Conservation (phyloP, 768 basidiomycete genomes). For the Podaxis pistillaris region DNA sequence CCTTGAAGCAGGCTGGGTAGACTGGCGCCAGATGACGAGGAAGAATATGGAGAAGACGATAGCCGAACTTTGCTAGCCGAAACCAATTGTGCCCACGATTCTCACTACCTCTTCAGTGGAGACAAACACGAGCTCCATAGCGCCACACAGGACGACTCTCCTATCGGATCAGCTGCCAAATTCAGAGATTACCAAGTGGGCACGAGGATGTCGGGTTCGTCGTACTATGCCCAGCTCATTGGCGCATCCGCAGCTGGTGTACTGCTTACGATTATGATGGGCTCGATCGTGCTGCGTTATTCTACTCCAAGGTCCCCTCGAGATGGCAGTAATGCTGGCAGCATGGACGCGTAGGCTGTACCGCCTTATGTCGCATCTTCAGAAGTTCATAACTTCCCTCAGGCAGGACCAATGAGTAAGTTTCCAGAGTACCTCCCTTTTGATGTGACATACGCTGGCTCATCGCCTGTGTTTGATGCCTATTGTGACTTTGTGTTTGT, state of each 20-base stretch:
- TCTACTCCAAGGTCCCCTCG: not conserved
- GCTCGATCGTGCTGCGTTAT: not conserved
- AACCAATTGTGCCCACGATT: not conserved
- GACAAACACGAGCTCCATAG: not conserved
- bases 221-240: slow-evolving; percentile 6
- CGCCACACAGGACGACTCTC: not conserved
- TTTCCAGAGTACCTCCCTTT: slow-evolving; percentile 75
- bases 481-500: not conserved
- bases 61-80: slow-evolving; percentile 7
- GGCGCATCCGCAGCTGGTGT: slow-evolving; percentile 8
- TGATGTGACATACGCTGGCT: slow-evolving; percentile 72
- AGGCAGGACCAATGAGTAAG: slow-evolving; percentile 68
- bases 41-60: slow-evolving; percentile 2
- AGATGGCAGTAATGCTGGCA: not conserved
- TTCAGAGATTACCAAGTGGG: not conserved
- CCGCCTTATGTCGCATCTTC: slow-evolving; percentile 74
- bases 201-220: slow-evolving; percentile 2
- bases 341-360: slow-evolving; percentile 34
- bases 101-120: not conserved
- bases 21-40: slow-evolving; percentile 5
- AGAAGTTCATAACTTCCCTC: slow-evolving; percentile 67
- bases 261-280: slow-evolving; percentile 6
- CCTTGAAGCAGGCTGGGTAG: slow-evolving; percentile 1
- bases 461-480: slow-evolving; percentile 43
- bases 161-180: not conserved